A percentile compares a stretch with the other conserved stretches of the same genome.
Conservation (phyloP, 1,284 basidiomycete species). For the Blastosporella zonata region DNA sequence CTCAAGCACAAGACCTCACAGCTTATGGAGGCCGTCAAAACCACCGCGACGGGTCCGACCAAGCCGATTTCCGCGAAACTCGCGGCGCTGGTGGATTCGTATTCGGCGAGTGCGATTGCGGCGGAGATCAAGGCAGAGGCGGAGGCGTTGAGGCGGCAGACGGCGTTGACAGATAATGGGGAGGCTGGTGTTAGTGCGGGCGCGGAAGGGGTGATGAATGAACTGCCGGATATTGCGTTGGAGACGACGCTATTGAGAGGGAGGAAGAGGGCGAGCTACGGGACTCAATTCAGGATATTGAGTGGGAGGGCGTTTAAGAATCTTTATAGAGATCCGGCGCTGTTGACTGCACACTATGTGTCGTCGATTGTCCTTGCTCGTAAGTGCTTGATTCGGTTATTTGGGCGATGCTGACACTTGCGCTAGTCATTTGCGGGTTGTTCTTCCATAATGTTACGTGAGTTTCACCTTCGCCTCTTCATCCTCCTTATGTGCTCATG, state of each 20-base stretch:
- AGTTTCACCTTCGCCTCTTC: conserved; percentile 22
- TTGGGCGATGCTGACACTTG: conserved; percentile 7
- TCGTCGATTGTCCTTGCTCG: conserved; percentile 81
- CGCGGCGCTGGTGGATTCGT: conserved; percentile 72
- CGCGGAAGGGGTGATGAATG: conserved; percentile 27
- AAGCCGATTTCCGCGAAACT: conserved; percentile 63
- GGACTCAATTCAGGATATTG: conserved; percentile 89
- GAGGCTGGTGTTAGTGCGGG: conserved; percentile 21
- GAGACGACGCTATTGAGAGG: conserved; percentile 72
- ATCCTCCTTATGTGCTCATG: conserved; percentile 14
- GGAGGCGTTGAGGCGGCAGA: conserved; percentile 40
- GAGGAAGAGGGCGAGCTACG: conserved; percentile 81
- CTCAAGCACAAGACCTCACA: conserved; percentile 78
- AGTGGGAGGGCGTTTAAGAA: conserved; percentile 99
- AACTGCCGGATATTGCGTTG: conserved; percentile 61
- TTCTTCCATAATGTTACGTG: conserved; percentile 78
- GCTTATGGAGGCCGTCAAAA: conserved; percentile 65
- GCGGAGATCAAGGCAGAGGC: conserved; percentile 65
- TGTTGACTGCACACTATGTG: conserved; percentile 88
- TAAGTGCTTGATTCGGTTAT: conserved; percentile 35
- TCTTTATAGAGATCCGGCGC: conserved; percentile 88
- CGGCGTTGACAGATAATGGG: conserved; percentile 25
- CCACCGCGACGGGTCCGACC: conserved; percentile 33
- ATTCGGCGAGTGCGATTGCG: conserved; percentile 67
- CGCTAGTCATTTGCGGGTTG: conserved; percentile 73